These are phyloP conservation scores for Dipteronia dyeriana DNA, from an alignment of 345 rosid genomes.

Conservation along the genomic window DNA sequence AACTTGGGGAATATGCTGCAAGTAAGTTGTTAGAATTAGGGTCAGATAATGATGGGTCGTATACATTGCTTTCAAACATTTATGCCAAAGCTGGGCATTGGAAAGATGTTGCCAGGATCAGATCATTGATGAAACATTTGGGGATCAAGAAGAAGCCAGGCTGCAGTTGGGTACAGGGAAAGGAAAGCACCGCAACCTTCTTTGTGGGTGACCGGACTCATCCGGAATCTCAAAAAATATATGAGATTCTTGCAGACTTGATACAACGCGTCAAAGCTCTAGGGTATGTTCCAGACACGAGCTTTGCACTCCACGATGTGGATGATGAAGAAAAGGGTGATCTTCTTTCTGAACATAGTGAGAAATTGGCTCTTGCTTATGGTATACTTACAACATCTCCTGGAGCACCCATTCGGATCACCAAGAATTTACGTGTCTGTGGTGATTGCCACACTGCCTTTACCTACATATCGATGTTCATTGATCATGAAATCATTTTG, in stretches of 20 bases:
- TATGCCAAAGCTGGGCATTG: constrained; percentile 84
- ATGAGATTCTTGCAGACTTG: constrained; percentile 51
- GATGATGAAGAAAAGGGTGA: constrained; percentile 89
- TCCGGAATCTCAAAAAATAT: constrained; percentile 54
- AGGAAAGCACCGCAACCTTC: constrained; percentile 68
- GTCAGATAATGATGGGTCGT: constrained; percentile 72
- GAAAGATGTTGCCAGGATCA: constrained; percentile 78
- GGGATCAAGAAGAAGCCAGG: constrained; percentile 81
- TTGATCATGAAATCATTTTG: constrained; percentile 70
- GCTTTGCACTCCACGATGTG: constrained; percentile 87
- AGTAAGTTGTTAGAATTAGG: constrained; percentile 45
- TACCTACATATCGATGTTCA: constrained; percentile 62
- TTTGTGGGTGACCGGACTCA: constrained; percentile 73
- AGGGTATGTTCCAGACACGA: constrained; percentile 78
- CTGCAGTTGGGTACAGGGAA: constrained; percentile 87
- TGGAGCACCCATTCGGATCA: constrained; percentile 66
- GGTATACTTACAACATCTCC: constrained; percentile 62
- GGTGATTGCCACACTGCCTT: constrained; percentile 84
- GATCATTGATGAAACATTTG: constrained; percentile 66
- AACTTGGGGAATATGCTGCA: constrained; percentile 80
- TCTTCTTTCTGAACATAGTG: constrained; percentile 76
- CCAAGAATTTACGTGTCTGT: constrained; percentile 78
- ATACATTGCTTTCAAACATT: constrained; percentile 75
- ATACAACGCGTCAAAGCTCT: constrained; percentile 64
- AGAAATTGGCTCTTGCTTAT: constrained; percentile 84